Evolutionary conservation across 2,329 filamentous ascomycete species (phyloP).

Genomic region (Fusarium domesticum): DNA sequence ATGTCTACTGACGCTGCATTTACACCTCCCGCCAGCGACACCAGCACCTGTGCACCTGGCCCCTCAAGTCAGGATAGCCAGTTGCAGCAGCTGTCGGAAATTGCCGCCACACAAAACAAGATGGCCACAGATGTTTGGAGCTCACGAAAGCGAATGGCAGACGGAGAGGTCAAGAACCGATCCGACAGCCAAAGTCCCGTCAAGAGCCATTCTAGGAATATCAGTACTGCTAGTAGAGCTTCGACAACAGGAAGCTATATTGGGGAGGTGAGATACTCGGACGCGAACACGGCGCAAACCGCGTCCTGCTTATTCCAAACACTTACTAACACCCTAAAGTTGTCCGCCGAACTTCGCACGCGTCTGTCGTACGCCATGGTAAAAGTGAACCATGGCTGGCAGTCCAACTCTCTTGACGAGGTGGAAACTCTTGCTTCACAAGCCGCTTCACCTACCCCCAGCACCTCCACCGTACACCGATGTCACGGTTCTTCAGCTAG

Average conservation of each 20-base stretch:
- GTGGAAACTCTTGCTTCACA: conserved; percentile 73
- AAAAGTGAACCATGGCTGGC: conserved; percentile 89
- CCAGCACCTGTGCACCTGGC: conserved; percentile 20
- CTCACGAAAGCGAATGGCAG: conserved; percentile 71
- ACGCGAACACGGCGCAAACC: not conserved
- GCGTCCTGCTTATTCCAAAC: not conserved
- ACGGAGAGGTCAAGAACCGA: conserved; percentile 65
- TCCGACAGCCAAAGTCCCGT: conserved; percentile 45
- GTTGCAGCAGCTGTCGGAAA: conserved; percentile 55
- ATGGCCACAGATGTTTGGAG: conserved; percentile 37
- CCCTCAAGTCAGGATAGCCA: conserved; percentile 51
- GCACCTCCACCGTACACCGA: conserved; percentile 53
- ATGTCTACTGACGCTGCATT: conserved; percentile 24
- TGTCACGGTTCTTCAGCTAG: conserved; percentile 53
- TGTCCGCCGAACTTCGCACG: conserved; percentile 75
- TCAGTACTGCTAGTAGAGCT: conserved; percentile 62
- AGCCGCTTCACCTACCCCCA: conserved; percentile 60
- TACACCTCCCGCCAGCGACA: conserved; percentile 26
- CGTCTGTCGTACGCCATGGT: conserved; percentile 90
- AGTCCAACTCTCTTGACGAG: conserved; percentile 72
- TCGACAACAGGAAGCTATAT: conserved; percentile 66
- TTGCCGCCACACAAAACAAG: conserved; percentile 53
- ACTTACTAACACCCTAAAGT: conserved; percentile 42
- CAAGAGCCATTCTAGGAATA: conserved; percentile 65
- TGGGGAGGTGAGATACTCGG: conserved; percentile 62